Base-by-base conservation (phyloP, 768 basidiomycete genomes). In the Ramaria sp. region DNA sequence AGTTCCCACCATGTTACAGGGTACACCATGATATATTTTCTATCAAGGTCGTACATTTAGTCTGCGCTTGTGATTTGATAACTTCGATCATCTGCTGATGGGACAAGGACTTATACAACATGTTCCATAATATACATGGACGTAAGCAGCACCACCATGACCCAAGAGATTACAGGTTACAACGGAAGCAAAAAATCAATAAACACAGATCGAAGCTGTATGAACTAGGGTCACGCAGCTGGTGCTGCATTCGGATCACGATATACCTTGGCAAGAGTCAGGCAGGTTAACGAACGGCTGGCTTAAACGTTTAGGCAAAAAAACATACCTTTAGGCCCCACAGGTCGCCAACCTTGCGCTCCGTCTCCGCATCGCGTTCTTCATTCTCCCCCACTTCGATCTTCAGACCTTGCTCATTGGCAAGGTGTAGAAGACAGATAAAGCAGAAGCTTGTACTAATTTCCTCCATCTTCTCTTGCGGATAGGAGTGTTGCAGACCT, bases 401-500 rank as follows among this genome's bases (percentile, higher is more conserved):
- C 66, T 86, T 88, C 50, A 98, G 75, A 1, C 95, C 96, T 64
- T 91, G 88, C 71, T 98, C 96, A 67, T 99, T 98, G 17, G 95
- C 95, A 45, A 98, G 72, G 73, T 98, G 96, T 17, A 99, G 73
- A 24, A 98, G 74, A 66, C 96, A 98, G 68, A 98, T 99, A 75
- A 98, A 99, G 69, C 95, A 98, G 82, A 95, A 98, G 61, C 91
- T 95, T 15, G 96, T 98, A 68, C 93, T 96, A 67, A 98, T 96
- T 61, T 99, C 96, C 41, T 87, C 87, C 86, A 98, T 88, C 74
- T 95, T 97, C 43, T 97, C 94, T 58, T 73, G 72, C 0, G 95
- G 92, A 69, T 98, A 98, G 6, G 86, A 81, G 52, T 72, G 77
- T 62, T 88, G 83, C 34, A 99, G 77, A 17, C 83, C 83, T 1